phyloP scores from a whole-genome alignment of 1,284 basidiomycete genomes.

The Ustilago bromivora region DNA sequence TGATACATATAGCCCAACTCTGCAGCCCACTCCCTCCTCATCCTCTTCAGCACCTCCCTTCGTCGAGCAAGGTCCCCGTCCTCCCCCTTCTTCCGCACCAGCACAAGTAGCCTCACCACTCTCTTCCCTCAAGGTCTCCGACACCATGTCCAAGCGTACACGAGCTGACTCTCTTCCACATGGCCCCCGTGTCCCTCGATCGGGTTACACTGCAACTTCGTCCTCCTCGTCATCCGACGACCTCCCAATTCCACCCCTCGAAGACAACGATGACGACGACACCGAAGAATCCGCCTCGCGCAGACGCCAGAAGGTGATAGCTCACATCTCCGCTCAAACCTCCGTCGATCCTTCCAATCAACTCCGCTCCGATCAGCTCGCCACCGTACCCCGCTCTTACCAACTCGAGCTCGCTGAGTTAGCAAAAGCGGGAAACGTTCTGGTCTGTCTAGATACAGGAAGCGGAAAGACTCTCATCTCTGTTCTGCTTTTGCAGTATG shows the following conservation, averaged over 20 bases:
- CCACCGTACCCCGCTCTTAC: slow-evolving; percentile 36
- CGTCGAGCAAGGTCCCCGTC: no score
- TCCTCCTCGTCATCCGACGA: not conserved
- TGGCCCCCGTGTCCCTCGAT: not conserved
- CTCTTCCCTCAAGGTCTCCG: not conserved
- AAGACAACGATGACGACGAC: not conserved
- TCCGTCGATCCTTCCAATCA: slow-evolving; percentile 28
- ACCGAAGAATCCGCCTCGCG: slow-evolving; percentile 3
- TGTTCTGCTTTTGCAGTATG: slow-evolving; percentile 54
- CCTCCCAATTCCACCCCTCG: not conserved
- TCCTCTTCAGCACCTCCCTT: not conserved
- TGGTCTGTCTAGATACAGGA: slow-evolving; percentile 61
- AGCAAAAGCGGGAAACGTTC: slow-evolving; percentile 44
- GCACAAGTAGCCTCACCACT: not conserved
- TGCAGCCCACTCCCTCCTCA: not conserved
- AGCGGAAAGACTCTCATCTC: slow-evolving; percentile 62
- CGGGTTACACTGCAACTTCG: not conserved
- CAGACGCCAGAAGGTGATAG: slow-evolving; percentile 25
- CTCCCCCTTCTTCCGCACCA: not conserved
- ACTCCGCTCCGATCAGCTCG: slow-evolving; percentile 32
- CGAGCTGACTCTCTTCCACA: not conserved
- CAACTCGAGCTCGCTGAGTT: slow-evolving; percentile 41
- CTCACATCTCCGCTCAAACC: slow-evolving; percentile 25
- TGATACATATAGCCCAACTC: not conserved
- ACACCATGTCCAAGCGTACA: slow-evolving; percentile 26